Evolutionary conservation across 768 basidiomycete genomes (phyloP), one percentile per base, ranked within the genome.

Genomic region (Amanita fuliginea): DNA sequence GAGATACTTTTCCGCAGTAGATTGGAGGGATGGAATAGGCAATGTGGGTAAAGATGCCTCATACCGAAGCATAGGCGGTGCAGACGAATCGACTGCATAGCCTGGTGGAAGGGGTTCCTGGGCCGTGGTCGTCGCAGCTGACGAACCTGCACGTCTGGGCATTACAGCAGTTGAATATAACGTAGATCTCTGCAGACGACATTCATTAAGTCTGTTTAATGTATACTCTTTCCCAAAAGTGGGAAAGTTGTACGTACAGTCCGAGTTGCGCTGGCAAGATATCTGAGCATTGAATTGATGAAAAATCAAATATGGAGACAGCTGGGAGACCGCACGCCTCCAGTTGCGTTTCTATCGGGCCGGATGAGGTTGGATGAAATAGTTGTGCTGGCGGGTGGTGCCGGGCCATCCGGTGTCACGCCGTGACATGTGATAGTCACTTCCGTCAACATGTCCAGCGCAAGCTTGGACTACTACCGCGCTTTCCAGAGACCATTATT

Each of bases 1-100:
- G 56, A 96, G 81, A 69, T 98, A 98, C 61, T 95, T 95, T 50
- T 77, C 64, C 28, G 86, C 72, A 0, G 95, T 97, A 1, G 89
- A 87, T 7, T 78, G 66, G 36, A 98, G 76, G 1, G 86, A 65
- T 0, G 95, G 94, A 0, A 98, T 83, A 18, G 95, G 94, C 6
- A 98, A 77, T 26, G 63, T 70, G 2, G 87, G 87, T 0, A 90
- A 68, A 1, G 82, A 81, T 1, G 76, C 74, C 53, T 89, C 81
- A 67, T 75, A 87, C 26, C 82, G 75, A 30, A 88, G 72, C 83
- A 87, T 88, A 1, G 79, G 74, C 0, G 73, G 67, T 8, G 76
- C 78, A n/a, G 68, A 64, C 34, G 72, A 70, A 56, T 87, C 83
- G 42, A 71, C 70, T 40, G 62, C 57, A 52, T 68, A 68, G 44